phyloP scores from a whole-genome alignment of 768 basidiomycete species.

The Boletus vinaceobasis region DNA sequence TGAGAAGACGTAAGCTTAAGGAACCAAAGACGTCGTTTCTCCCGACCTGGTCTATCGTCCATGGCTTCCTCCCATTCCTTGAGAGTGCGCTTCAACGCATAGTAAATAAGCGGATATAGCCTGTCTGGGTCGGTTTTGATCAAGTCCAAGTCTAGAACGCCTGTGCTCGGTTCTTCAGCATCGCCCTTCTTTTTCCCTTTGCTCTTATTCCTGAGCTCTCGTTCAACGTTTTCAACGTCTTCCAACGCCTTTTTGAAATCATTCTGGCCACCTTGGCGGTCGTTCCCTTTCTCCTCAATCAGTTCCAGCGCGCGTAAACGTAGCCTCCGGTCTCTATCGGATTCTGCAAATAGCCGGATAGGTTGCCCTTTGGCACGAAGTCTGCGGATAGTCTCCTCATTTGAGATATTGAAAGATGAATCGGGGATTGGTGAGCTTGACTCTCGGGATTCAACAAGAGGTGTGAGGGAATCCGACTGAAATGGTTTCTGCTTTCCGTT shows the following conservation, averaged over 20 bases:
- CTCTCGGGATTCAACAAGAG: constrained; percentile 32
- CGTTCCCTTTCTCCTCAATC: constrained; percentile 85
- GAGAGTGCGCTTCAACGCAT: constrained; percentile 85
- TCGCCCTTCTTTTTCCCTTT: constrained; percentile 61
- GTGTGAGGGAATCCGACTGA: constrained; percentile 40
- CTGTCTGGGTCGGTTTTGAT: constrained; percentile 92
- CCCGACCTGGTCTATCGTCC: constrained; percentile 85
- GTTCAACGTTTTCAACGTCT: constrained; percentile 79
- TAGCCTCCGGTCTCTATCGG: constrained; percentile 88
- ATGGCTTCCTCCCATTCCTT: constrained; percentile 97
- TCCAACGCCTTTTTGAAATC: constrained; percentile 91
- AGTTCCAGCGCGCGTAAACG: constrained; percentile 91
- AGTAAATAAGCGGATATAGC: constrained; percentile 95
- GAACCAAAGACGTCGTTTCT: neutral
- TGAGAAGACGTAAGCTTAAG: neutral
- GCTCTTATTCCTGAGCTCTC: constrained; percentile 57
- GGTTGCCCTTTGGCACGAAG: constrained; percentile 92
- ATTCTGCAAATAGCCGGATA: constrained; percentile 90
- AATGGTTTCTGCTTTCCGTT: constrained; percentile 49
- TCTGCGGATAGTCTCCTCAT: constrained; percentile 87
- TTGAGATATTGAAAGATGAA: constrained; percentile 79
- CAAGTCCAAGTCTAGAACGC: constrained; percentile 73
- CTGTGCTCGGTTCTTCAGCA: constrained; percentile 45
- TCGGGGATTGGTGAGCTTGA: constrained; percentile 38
- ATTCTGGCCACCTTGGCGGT: constrained; percentile 82